Evolutionary conservation across 441 rosid species (phyloP).

Genomic region (Francoa sonchifolia): DNA sequence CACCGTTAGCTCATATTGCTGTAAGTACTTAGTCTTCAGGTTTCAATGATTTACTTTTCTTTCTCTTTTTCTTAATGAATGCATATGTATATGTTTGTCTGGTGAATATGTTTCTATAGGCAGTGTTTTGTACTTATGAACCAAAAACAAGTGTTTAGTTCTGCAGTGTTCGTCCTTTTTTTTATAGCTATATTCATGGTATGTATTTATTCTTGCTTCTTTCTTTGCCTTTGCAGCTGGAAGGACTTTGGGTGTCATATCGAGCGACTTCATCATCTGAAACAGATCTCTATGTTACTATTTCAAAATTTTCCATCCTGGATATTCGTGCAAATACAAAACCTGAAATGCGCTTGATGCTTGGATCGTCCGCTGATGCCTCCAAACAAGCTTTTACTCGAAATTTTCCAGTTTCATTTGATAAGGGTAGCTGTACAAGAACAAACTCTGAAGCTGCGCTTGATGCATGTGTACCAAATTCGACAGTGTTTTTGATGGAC

Average conservation of each 20-base stretch:
- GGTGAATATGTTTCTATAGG: too few relatives aligned
- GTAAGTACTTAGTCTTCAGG: constrained; percentile 32
- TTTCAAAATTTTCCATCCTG: constrained; percentile 79
- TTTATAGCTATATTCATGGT: constrained; percentile 6
- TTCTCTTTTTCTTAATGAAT: neutral
- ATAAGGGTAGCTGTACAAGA: constrained; percentile 42
- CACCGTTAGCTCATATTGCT: constrained; percentile 82
- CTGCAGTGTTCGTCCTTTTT: too few relatives aligned
- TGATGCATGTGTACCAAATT: constrained; percentile 48
- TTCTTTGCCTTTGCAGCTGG: constrained; percentile 52
- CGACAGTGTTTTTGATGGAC: constrained; percentile 96
- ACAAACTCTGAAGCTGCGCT: constrained; percentile 31
- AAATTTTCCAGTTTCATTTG: constrained; percentile 38
- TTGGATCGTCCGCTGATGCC: constrained; percentile 84
- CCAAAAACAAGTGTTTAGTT: too few relatives aligned
- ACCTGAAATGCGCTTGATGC: constrained; percentile 99
- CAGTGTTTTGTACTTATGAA: too few relatives aligned
- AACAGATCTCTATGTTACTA: constrained; percentile 81
- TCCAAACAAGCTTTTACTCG: constrained; percentile 60
- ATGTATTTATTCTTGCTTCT: constrained; percentile 9
- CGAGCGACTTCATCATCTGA: constrained; percentile 85
- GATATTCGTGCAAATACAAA: constrained; percentile 82
- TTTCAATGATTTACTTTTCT: constrained; percentile 2
- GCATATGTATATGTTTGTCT: neutral
- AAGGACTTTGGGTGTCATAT: constrained; percentile 94